phyloP scores from a whole-genome alignment of 768 basidiomycete species.

The Tulasnella sp. region DNA sequence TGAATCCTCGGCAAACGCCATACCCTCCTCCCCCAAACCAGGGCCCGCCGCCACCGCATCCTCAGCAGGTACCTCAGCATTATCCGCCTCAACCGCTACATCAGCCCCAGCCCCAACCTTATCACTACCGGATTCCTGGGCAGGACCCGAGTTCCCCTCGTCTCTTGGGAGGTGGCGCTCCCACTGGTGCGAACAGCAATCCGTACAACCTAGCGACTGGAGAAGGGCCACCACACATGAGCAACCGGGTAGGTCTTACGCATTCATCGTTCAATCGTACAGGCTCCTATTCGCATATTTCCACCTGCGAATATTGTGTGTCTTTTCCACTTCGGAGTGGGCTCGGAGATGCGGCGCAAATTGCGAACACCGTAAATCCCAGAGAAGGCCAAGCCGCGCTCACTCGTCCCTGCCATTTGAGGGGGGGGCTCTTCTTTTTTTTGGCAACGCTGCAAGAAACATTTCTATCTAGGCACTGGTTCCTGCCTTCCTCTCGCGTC shows the following conservation, averaged over 20 bases:
- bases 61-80: background rate
- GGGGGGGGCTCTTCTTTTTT: too few relatives aligned
- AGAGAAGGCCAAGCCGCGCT: too few relatives aligned
- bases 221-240: background rate
- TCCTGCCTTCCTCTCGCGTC: conserved; percentile 3
- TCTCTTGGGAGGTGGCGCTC: too few relatives aligned
- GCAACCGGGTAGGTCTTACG: background rate
- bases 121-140: background rate
- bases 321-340: background rate
- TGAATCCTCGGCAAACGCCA: conserved; percentile 8
- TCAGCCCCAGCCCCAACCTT: conserved; percentile 25
- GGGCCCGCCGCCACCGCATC: conserved; percentile 5
- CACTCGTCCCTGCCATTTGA: background rate
- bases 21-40: conserved; percentile 24
- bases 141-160: background rate
- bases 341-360: background rate
- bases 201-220: background rate
- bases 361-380: too few relatives aligned
- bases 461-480: background rate
- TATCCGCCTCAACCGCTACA: conserved; percentile 14
- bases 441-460: conserved; percentile 7
- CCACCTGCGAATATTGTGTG: too few relatives aligned
- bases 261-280: background rate
- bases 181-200: too few relatives aligned
- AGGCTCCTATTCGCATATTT: background rate